Conservation (phyloP, 2,329 filamentous ascomycete species). For the Aureobasidium uvarum region DNA sequence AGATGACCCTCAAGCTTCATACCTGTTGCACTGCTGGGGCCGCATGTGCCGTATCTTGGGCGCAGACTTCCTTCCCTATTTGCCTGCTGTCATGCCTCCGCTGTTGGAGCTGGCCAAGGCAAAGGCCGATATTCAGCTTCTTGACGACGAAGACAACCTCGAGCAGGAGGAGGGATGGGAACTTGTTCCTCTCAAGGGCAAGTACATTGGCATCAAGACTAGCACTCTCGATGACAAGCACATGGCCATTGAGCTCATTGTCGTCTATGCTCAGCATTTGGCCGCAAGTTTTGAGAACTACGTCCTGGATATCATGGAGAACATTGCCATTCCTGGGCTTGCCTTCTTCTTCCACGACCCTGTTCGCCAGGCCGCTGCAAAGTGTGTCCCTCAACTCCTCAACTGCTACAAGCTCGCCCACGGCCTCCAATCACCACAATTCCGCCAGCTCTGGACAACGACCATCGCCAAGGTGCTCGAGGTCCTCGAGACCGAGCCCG, state of each 20-base stretch:
- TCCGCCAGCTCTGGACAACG: conserved; percentile 77
- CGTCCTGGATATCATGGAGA: conserved; percentile 90
- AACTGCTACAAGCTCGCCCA: conserved; percentile 93
- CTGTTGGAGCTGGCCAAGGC: conserved; percentile 86
- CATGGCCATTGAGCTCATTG: conserved; percentile 97
- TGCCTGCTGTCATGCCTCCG: conserved; percentile 91
- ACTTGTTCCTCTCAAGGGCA: conserved; percentile 91
- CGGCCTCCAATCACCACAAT: conserved; percentile 73
- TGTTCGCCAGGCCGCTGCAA: conserved; percentile 90
- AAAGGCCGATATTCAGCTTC: conserved; percentile 93
- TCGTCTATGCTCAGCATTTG: conserved; percentile 96
- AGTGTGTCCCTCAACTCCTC: conserved; percentile 87
- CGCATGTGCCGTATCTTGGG: conserved; percentile 96
- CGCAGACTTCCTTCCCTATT: conserved; percentile 85
- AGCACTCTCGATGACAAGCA: conserved; percentile 98
- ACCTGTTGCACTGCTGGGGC: conserved; percentile 98
- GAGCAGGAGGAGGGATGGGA: conserved; percentile 98
- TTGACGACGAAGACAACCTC: conserved; percentile 93
- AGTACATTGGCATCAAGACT: conserved; percentile 97
- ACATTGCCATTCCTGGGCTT: conserved; percentile 88
- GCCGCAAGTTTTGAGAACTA: conserved; percentile 90
- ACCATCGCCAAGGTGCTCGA: conserved; percentile 91
- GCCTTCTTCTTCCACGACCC: conserved; percentile 99
- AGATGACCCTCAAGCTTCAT: conserved; percentile 94
- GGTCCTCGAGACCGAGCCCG: conserved; percentile 87